Evolutionary conservation across 495 filamentous ascomycete genomes (phyloP).

Genomic region (Trichocladium antarcticum): DNA sequence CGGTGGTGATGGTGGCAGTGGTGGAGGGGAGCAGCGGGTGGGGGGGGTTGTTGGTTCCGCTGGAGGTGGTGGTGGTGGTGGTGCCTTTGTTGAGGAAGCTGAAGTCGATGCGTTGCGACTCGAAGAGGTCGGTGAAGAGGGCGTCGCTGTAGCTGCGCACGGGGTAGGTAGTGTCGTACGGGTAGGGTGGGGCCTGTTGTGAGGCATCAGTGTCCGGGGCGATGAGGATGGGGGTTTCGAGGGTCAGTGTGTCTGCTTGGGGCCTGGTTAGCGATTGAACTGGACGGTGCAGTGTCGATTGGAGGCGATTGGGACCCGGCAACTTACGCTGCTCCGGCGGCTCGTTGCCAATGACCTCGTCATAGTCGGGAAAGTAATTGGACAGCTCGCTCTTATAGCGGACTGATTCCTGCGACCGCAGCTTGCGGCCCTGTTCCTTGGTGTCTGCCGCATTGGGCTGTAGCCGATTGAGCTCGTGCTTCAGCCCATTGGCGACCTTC

Average conservation of each 20-base stretch:
- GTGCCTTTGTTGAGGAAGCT: constrained; percentile 29
- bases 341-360: constrained; percentile 76
- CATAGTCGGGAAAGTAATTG: constrained; percentile 80
- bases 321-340: constrained; percentile 61
- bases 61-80: neutral
- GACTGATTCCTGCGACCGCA: constrained; percentile 44
- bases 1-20: neutral
- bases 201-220: constrained; percentile 16
- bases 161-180: constrained; percentile 17
- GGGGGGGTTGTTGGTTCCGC: neutral
- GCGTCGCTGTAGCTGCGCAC: constrained; percentile 38
- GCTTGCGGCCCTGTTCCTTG: constrained; percentile 40
- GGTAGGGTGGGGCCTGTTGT: constrained; percentile 14
- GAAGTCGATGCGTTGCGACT: constrained; percentile 47
- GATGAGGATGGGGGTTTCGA: constrained; percentile 51
- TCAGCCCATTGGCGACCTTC: constrained; percentile 43
- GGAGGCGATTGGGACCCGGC: neutral
- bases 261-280: constrained; percentile 31
- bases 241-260: constrained; percentile 43
- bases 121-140: constrained; percentile 39
- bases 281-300: neutral
- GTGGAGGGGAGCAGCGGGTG: constrained; percentile 11
- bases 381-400: constrained; percentile 80
- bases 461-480: constrained; percentile 40
- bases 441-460: constrained; percentile 34